Base-by-base conservation (phyloP, 164 flowering plant genomes). In the Paratinospora sagittata region DNA sequence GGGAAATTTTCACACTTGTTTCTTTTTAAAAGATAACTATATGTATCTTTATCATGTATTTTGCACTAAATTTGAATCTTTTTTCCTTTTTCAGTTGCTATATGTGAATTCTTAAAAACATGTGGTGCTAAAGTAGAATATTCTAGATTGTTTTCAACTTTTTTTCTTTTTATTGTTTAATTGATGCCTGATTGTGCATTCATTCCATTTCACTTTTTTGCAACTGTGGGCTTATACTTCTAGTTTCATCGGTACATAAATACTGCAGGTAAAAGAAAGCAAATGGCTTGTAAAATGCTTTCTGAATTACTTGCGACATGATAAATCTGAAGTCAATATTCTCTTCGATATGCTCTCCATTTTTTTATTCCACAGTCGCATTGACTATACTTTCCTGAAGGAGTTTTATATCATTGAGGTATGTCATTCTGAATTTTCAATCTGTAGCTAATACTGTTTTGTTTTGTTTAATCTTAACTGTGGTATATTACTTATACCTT, bases 221-320 rank as follows among this genome's bases (percentile, higher is more conserved):
- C 33, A 30, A 30, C 12, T 0, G 7, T 27, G 34, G 23, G 30
- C 64, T 58, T 52, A 26, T 39, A 64, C 13, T 49, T 43, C 34
- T 60, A 12, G 55, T 69, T 6, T 55, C 3, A 13, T 47, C 9
- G 34, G 34, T 10, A 26, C 55, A 21, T 10, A 21, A 55, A 67
- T 43, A 65, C 9, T 70, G 88, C 91, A 96, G 99, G 98, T 91
- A 24, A 96, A 96, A 78, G 99, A 96, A 81, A 96, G 98, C 89
- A 96, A 96, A 78, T 93, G 98, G 99, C 97, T 96, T 76, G 88
- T 96, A 75, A 96, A 96, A 80, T 93, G 99, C 82, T 96, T 93
- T 80, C 79, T 96, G 75, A 96, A 93, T 81, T 96, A 90, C 79
- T 71, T 96, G 47, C 80, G 98, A 37, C 95, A 93, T 89, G 99